Percentiles rank a stretch among this genome's conserved stretches.
phyloP scores from a whole-genome alignment of 306 rosid species.

The Mucuna pruriens region DNA sequence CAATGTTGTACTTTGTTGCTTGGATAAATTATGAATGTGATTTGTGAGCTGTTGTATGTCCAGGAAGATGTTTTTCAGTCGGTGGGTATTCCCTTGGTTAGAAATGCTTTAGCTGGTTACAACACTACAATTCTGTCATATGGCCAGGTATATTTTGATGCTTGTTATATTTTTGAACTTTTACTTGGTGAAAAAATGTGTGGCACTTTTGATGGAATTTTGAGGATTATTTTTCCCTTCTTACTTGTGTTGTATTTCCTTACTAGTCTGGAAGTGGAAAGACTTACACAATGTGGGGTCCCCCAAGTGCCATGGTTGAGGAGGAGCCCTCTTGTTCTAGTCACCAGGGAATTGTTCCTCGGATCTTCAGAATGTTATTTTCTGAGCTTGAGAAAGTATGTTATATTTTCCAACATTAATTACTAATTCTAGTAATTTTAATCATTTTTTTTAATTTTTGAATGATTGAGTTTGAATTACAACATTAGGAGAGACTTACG shows the following conservation, averaged over 20 bases:
- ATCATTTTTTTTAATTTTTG: constrained; percentile 20
- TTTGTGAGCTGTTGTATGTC: constrained; percentile 39
- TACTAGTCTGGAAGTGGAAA: constrained; percentile 90
- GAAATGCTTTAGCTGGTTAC: constrained; percentile 86
- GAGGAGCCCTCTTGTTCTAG: constrained; percentile 62
- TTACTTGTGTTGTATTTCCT: not conserved
- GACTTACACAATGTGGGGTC: constrained; percentile 97
- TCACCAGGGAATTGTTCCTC: constrained; percentile 84
- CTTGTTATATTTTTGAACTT: not conserved
- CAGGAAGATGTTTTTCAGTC: constrained; percentile 84
- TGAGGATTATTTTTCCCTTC: constrained; percentile 4
- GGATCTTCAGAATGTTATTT: constrained; percentile 77
- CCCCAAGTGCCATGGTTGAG: constrained; percentile 84
- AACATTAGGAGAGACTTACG: constrained; percentile 63
- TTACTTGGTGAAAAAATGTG: not conserved
- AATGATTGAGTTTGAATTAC: constrained; percentile 43
- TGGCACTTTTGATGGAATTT: constrained; percentile 14
- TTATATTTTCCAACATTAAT: not conserved
- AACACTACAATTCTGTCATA: constrained; percentile 81
- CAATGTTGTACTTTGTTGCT: not conserved
- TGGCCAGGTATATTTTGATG: constrained; percentile 75
- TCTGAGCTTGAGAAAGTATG: constrained; percentile 84
- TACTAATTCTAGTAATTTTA: constrained; percentile 12
- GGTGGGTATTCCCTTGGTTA: constrained; percentile 82
- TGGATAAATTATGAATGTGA: constrained; percentile 13